Conservation (phyloP, 2,329 filamentous ascomycete genomes). For the Venturia pyrina region DNA sequence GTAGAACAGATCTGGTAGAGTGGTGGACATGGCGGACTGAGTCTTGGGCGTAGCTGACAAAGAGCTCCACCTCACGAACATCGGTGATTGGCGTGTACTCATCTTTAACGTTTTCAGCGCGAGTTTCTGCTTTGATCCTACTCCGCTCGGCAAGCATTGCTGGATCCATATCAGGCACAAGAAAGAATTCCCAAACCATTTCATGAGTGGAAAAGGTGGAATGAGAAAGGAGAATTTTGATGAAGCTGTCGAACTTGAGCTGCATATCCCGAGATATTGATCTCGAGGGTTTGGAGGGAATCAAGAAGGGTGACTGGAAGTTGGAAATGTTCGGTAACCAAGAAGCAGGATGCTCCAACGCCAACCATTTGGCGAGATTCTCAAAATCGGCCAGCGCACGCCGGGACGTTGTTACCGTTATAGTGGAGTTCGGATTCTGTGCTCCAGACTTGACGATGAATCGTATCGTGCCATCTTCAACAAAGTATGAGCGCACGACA, state of each 20-base stretch:
- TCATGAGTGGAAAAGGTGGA: slow-evolving; percentile 93
- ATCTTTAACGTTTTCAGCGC: slow-evolving; percentile 75
- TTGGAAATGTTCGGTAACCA: slow-evolving; percentile 68
- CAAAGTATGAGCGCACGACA: slow-evolving; percentile 90
- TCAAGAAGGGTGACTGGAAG: slow-evolving; percentile 72
- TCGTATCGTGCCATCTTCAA: slow-evolving; percentile 88
- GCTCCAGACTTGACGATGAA: slow-evolving; percentile 91
- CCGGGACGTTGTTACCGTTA: slow-evolving; percentile 89
- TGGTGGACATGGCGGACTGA: slow-evolving; percentile 78
- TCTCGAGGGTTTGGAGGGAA: slow-evolving; percentile 83
- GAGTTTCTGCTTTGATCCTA: slow-evolving; percentile 71
- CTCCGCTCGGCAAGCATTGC: slow-evolving; percentile 86
- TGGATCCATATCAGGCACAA: slow-evolving; percentile 86
- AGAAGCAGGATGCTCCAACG: slow-evolving; percentile 85
- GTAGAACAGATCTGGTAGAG: slow-evolving; percentile 71
- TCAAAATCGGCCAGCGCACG: slow-evolving; percentile 85
- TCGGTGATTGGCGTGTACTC: slow-evolving; percentile 76
- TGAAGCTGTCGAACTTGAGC: slow-evolving; percentile 72
- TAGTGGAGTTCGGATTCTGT: slow-evolving; percentile 68
- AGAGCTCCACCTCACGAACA: slow-evolving; percentile 81
- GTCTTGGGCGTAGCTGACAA: slow-evolving; percentile 82
- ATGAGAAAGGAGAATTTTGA: slow-evolving; percentile 77
- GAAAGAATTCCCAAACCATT: slow-evolving; percentile 97
- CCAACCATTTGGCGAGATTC: slow-evolving; percentile 72
- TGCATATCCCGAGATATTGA: slow-evolving; percentile 83